Base-by-base conservation (phyloP, 139 green algal species). In the Protoeuglena noctilucae region DNA sequence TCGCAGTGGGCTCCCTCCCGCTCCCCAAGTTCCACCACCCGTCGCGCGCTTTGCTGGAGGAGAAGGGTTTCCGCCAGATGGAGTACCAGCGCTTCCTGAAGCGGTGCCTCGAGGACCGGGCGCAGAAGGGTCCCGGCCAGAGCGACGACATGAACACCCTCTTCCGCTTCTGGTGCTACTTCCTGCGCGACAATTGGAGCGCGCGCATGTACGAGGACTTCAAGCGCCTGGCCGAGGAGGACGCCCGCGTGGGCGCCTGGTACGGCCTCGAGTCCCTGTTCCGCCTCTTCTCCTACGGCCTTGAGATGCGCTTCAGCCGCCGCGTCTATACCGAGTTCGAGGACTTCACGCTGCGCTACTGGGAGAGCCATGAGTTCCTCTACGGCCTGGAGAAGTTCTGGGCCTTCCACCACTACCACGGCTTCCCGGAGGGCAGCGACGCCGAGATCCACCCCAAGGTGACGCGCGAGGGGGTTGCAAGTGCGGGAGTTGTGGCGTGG, bases 261-360 rank as follows among this genome's bases (percentile, higher is more conserved):
- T 97, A 97, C 63, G 89, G 88, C 56, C 69, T 94, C 61, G 88
- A 98, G 71, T 96, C 90, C 73, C 73, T 98, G 3, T 98, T 98
- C 74, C 74, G 80, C 27, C 72, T 76, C 51, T 94, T 74, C 79
- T 87, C 71, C 40, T 97, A 95, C 57, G 89, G 89, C 26, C 72
- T 97, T 39, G 88, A 97, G 70, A 72, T 74, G 43, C 63, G 58
- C 9, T 93, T 90, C 56, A 54, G 64, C 17, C 28, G 56, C 18
- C 39, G 62, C 7, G 62, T 95, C 27, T 95, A 93, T 62, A 30
- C 48, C 29, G 83, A 90, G 28, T 96, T 96, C 73, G 88, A 97
- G 76, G 58, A 84, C 54, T 58, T 80, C 34, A 77, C 71, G 27
- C 55, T 92, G 7, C 68, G 68, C 68, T 68, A 78, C 31, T 9